Percentiles rank a stretch among this genome's conserved stretches.
phyloP scores from a whole-genome alignment of 1,139 yeast genomes.

The Diutina pseudorugosa region DNA sequence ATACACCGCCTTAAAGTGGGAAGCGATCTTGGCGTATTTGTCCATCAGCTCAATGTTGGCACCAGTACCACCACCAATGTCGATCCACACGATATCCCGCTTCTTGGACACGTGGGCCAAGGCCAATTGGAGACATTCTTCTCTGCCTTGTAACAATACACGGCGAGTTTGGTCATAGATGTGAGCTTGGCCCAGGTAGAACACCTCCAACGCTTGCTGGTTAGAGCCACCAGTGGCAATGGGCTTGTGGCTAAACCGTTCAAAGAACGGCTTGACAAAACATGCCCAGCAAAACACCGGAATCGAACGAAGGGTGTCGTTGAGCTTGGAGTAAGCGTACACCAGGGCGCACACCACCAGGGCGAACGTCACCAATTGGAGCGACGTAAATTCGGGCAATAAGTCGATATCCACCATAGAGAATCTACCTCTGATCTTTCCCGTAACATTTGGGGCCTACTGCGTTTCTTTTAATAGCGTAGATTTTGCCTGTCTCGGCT shows the following conservation, averaged over 20 bases:
- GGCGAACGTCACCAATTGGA: constrained; percentile 2
- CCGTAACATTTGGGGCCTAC: neutral
- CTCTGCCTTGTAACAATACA: constrained; percentile 57
- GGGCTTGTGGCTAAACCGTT: constrained; percentile 22
- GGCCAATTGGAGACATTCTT: constrained; percentile 49
- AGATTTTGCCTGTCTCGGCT: neutral
- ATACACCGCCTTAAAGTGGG: constrained; percentile 51
- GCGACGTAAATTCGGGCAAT: neutral
- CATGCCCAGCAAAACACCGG: constrained; percentile 41
- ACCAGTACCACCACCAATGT: constrained; percentile 82
- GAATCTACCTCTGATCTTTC: neutral
- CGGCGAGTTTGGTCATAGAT: constrained; percentile 63
- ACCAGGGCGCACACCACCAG: constrained; percentile 3
- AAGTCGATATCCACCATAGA: neutral
- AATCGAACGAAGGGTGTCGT: constrained; percentile 17
- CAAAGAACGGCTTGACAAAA: constrained; percentile 55
- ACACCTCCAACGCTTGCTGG: constrained; percentile 57
- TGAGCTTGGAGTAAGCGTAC: neutral
- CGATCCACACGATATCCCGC: constrained; percentile 59
- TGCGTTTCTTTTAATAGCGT: neutral
- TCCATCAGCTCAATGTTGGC: constrained; percentile 71
- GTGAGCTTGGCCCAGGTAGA: constrained; percentile 66
- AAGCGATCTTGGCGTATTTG: constrained; percentile 33
- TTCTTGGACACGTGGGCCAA: constrained; percentile 30
- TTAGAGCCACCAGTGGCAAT: constrained; percentile 23